Percentiles rank a stretch among this genome's conserved stretches.
These are phyloP conservation scores for Podaxis sp. DNA, from an alignment of 768 basidiomycete species.

Conservation along the genomic window DNA sequence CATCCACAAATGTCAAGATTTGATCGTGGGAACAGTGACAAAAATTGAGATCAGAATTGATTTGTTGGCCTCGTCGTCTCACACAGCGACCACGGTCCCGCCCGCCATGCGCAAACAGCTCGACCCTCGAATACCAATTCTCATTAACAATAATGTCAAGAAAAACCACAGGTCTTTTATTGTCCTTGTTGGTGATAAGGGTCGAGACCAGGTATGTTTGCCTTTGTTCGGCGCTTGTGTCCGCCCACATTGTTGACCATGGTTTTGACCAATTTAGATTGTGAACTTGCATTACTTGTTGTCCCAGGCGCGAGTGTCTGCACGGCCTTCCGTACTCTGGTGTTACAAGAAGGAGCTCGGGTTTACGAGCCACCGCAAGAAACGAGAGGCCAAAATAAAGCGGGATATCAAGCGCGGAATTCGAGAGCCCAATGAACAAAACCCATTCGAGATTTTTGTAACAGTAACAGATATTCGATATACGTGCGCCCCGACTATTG, in stretches of 20 bases:
- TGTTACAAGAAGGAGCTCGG: conserved; percentile 99
- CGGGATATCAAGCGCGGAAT: conserved; percentile 93
- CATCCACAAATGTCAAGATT: neutral
- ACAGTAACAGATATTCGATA: conserved; percentile 99
- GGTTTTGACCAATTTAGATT: conserved; percentile 46
- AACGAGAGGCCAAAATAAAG: conserved; percentile 95
- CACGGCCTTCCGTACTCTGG: conserved; percentile 92
- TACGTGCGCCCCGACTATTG: conserved; percentile 55
- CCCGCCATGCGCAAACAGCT: conserved; percentile 79
- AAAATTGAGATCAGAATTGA: conserved; percentile 3
- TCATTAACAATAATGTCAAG: conserved; percentile 93
- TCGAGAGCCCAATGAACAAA: conserved; percentile 91
- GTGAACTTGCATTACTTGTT: conserved; percentile 96
- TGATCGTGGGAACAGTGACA: conserved; percentile 9
- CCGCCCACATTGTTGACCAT: neutral
- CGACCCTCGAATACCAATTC: conserved; percentile 88
- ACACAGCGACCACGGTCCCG: neutral
- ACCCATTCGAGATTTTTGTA: conserved; percentile 97
- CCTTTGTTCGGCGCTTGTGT: neutral
- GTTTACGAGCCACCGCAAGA: conserved; percentile 95
- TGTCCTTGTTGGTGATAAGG: conserved; percentile 93
- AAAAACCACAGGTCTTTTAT: conserved; percentile 93
- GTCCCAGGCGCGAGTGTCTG: conserved; percentile 86
- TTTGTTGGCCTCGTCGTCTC: neutral
- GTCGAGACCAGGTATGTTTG: conserved; percentile 78